Conservation (phyloP, 345 rosid species). For the Aethionema arabicum region DNA sequence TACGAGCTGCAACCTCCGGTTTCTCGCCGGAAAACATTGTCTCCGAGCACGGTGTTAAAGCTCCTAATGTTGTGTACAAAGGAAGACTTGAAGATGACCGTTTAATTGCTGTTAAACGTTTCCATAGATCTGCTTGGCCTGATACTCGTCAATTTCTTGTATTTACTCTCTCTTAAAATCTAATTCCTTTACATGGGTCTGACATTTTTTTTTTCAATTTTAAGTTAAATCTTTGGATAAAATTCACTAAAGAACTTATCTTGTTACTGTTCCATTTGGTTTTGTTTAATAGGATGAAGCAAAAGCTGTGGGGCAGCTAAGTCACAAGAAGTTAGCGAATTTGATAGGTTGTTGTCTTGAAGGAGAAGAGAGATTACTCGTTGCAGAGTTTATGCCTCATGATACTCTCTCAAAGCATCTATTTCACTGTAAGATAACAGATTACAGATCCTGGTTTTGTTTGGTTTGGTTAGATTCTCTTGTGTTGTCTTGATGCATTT, state of each 20-base stretch:
- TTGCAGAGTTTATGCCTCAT: constrained; percentile 83
- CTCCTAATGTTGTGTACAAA: constrained; percentile 80
- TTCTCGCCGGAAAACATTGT: constrained; percentile 70
- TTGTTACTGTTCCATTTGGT: constrained; percentile 30
- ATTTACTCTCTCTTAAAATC: constrained; percentile 17
- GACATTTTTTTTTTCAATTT: too few relatives aligned
- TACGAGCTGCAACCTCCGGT: constrained; percentile 62
- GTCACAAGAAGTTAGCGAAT: constrained; percentile 67
- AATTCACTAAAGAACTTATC: neutral
- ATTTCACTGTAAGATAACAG: constrained; percentile 57
- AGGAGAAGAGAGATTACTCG: constrained; percentile 80
- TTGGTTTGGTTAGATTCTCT: neutral
- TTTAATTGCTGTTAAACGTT: constrained; percentile 73
- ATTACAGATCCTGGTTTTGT: too few relatives aligned
- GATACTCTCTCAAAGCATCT: constrained; percentile 90
- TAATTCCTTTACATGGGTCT: constrained; percentile 1
- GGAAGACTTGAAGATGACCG: constrained; percentile 66
- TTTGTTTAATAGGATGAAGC: constrained; percentile 64
- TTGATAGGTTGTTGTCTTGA: constrained; percentile 81
- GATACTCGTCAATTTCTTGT: constrained; percentile 86
- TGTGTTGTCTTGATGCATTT: neutral
- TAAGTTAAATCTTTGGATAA: too few relatives aligned
- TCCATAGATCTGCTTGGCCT: constrained; percentile 79
- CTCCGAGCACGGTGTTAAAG: constrained; percentile 85
- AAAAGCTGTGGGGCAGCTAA: constrained; percentile 67